Conservation (phyloP, 139 green algal genomes). For the Haematococcus lacustris region DNA sequence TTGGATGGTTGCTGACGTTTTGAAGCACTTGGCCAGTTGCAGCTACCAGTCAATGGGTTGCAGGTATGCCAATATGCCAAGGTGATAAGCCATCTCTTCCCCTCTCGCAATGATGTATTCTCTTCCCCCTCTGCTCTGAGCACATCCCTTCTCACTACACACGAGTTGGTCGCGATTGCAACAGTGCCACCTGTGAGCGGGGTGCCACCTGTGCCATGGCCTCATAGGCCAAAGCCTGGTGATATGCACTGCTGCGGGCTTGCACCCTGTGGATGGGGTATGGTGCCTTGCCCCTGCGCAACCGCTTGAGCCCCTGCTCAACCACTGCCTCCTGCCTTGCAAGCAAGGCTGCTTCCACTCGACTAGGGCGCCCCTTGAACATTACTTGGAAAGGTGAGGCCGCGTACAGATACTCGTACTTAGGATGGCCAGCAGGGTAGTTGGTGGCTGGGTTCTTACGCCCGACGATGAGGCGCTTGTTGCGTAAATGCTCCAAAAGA, state of each 20-base stretch:
- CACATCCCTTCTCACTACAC: too few species aligned
- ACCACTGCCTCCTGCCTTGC: slow-evolving; percentile 2
- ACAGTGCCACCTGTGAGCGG: too few species aligned
- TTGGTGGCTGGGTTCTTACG: slow-evolving; percentile 9
- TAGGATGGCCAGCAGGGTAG: slow-evolving; percentile 2
- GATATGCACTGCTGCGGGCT: slow-evolving; percentile 13
- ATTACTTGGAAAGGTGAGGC: neutral
- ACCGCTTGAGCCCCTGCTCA: slow-evolving; percentile 9
- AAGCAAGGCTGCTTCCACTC: too few species aligned
- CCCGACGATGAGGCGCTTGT: slow-evolving; percentile 11
- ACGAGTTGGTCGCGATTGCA: too few species aligned
- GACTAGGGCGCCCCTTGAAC: neutral
- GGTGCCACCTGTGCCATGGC: too few species aligned
- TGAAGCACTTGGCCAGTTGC: too few species aligned
- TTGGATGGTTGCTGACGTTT: too few species aligned
- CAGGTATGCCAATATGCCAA: too few species aligned
- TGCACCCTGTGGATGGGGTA: slow-evolving; percentile 14
- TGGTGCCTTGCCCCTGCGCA: slow-evolving; percentile 22
- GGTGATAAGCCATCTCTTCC: too few species aligned
- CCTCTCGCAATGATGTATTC: too few species aligned
- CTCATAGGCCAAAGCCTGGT: slow-evolving; percentile 18
- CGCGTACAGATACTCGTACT: slow-evolving; percentile 20
- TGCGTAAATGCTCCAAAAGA: slow-evolving; percentile 26
- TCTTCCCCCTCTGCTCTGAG: too few species aligned
- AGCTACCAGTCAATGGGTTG: too few species aligned